Percentiles rank a stretch among this genome's conserved stretches.
Evolutionary conservation across 148 eudicot genomes (phyloP).

Genomic region (Linanthus parryae): DNA sequence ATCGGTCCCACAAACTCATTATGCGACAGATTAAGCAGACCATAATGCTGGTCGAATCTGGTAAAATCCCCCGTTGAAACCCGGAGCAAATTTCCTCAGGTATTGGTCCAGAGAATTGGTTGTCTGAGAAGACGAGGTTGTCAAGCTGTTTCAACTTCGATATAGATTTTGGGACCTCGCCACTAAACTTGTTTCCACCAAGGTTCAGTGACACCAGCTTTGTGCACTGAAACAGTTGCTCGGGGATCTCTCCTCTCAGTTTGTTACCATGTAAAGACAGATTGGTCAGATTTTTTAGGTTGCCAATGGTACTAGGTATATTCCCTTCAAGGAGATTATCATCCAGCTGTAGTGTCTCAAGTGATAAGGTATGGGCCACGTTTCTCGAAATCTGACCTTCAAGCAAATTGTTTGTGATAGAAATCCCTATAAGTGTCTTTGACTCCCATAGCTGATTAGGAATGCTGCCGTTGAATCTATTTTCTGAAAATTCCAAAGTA

Average conservation of each 20-base stretch:
- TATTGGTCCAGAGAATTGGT: conserved; percentile 60
- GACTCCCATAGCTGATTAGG: conserved; percentile 78
- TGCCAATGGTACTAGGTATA: conserved; percentile 65
- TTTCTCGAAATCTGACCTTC: conserved; percentile 45
- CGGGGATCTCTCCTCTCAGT: conserved; percentile 61
- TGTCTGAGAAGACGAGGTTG: conserved; percentile 70
- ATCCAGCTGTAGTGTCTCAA: conserved; percentile 69
- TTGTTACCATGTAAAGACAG: conserved; percentile 74
- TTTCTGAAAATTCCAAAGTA: conserved; percentile 61
- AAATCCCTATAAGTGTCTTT: conserved; percentile 58
- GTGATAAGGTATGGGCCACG: conserved; percentile 33
- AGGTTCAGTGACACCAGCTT: conserved; percentile 75
- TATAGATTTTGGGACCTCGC: conserved; percentile 61
- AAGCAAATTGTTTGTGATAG: conserved; percentile 52
- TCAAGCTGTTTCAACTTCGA: conserved; percentile 54
- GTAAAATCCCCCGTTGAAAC: conserved; percentile 62
- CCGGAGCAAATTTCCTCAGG: conserved; percentile 87
- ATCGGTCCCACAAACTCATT: conserved; percentile 67
- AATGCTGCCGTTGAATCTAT: conserved; percentile 55
- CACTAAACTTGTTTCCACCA: conserved; percentile 58
- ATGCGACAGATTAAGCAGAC: conserved; percentile 84
- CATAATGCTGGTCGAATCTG: conserved; percentile 90
- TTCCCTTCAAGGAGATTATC: conserved; percentile 60
- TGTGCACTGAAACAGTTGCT: conserved; percentile 60
- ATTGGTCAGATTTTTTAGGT: conserved; percentile 70